These are phyloP conservation scores for Apostasia shenzhenica DNA, from an alignment of 106 monocot species.

Conservation along the genomic window DNA sequence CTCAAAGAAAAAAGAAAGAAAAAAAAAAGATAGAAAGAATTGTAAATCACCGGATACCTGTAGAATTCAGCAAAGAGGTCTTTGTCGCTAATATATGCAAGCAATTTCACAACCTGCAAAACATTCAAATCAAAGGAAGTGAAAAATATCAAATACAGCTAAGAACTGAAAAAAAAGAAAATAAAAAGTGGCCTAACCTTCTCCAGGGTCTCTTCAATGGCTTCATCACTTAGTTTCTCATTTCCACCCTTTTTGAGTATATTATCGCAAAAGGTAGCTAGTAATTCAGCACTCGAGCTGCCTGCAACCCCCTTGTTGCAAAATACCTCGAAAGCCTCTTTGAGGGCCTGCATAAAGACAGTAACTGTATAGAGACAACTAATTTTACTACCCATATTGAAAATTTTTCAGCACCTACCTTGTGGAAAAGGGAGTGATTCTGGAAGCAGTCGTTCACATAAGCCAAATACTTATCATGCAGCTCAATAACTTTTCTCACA, in stretches of 20 bases:
- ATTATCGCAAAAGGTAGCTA: slow-evolving; percentile 78
- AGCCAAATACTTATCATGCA: slow-evolving; percentile 71
- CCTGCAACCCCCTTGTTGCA: slow-evolving; percentile 73
- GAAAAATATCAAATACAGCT: not conserved
- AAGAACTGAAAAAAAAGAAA: slow-evolving; percentile 2
- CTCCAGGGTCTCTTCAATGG: slow-evolving; percentile 71
- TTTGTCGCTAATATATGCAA: slow-evolving; percentile 66
- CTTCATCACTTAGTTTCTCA: slow-evolving; percentile 77
- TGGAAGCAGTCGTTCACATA: slow-evolving; percentile 73
- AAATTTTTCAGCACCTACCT: slow-evolving; percentile 28
- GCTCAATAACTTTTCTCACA: slow-evolving; percentile 76
- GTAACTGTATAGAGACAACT: not conserved
- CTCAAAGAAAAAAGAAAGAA: not conserved
- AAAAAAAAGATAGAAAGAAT: not conserved
- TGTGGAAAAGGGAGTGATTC: slow-evolving; percentile 70
- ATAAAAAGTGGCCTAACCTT: slow-evolving; percentile 25
- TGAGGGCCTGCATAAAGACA: slow-evolving; percentile 40
- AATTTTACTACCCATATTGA: not conserved
- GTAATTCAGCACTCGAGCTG: slow-evolving; percentile 65
- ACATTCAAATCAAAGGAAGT: not conserved
- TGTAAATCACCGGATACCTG: slow-evolving; percentile 23
- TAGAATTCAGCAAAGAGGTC: slow-evolving; percentile 72
- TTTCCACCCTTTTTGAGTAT: slow-evolving; percentile 71
- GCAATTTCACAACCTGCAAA: slow-evolving; percentile 54
- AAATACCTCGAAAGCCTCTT: slow-evolving; percentile 79